These are phyloP conservation scores for Metschnikowia continentalis DNA, from an alignment of 805 yeast species.

Conservation along the genomic window DNA sequence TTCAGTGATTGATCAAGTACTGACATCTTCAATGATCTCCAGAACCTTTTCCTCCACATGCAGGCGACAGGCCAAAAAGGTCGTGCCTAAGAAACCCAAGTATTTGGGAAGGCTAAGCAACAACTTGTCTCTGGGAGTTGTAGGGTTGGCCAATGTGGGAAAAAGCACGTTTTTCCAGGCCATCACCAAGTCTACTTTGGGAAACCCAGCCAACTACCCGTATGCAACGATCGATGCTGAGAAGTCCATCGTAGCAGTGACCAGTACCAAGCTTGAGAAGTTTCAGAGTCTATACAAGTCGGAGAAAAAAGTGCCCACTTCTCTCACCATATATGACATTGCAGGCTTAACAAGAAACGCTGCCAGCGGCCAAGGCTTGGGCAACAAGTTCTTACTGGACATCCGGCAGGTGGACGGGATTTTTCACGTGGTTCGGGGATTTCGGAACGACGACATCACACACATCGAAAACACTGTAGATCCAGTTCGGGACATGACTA, in stretches of 20 bases:
- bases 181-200: constrained; percentile 85
- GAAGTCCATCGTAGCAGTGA: constrained; percentile 93
- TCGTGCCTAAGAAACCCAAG: constrained; percentile 8
- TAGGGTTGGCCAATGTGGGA: constrained; percentile 94
- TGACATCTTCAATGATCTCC: not conserved
- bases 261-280: constrained; percentile 81
- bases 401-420: constrained; percentile 97
- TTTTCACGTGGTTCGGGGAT: constrained; percentile 95
- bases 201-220: constrained; percentile 96
- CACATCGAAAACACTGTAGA: constrained; percentile 19
- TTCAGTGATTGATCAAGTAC: not conserved
- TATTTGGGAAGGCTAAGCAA: constrained; percentile 18
- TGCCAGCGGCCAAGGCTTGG: constrained; percentile 93
- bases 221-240: constrained; percentile 98
- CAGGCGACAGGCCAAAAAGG: constrained; percentile 14
- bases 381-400: constrained; percentile 94
- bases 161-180: constrained; percentile 98
- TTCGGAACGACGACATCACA: constrained; percentile 18
- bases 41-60: constrained; percentile 10
- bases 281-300: constrained; percentile 74
- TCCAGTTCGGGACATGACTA: constrained; percentile 18
- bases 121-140: constrained; percentile 58
- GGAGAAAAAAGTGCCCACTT: constrained; percentile 85
- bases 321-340: constrained; percentile 89
- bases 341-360: constrained; percentile 99